These are phyloP conservation scores for Spongiforma sp. DNA, from an alignment of 1,284 basidiomycete species.

Conservation along the genomic window DNA sequence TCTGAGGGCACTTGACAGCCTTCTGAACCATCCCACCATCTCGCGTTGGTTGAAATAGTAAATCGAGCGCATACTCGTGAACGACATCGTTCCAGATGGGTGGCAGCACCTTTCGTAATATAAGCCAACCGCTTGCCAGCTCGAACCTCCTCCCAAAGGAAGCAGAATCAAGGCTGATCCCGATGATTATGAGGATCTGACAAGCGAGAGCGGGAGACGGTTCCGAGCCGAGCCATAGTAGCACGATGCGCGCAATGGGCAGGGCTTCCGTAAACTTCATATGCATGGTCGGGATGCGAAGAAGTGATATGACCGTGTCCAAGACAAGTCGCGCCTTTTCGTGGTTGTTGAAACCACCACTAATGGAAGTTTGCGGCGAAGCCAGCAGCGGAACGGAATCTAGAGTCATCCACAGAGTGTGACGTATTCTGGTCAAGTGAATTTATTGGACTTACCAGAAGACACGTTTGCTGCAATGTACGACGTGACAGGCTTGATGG, in stretches of 20 bases:
- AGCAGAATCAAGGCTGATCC: conserved; percentile 57
- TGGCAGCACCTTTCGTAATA: conserved; percentile 69
- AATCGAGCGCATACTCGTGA: conserved; percentile 67
- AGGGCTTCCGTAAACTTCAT: conserved; percentile 69
- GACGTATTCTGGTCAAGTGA: neutral
- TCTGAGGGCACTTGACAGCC: conserved; percentile 41
- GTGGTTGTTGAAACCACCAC: conserved; percentile 9
- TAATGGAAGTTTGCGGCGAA: conserved; percentile 58
- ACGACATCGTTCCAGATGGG: conserved; percentile 67
- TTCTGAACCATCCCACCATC: conserved; percentile 6
- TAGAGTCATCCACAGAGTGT: conserved; percentile 6
- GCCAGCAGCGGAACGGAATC: conserved; percentile 10
- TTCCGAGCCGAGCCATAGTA: conserved; percentile 74
- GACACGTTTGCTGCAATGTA: conserved; percentile 87
- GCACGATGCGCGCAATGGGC: conserved; percentile 73
- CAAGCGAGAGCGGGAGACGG: conserved; percentile 64
- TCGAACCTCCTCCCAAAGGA: conserved; percentile 78
- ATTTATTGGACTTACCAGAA: conserved; percentile 52
- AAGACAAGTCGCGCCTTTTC: conserved; percentile 69
- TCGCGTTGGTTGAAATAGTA: conserved; percentile 57
- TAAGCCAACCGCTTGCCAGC: conserved; percentile 75
- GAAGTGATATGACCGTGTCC: conserved; percentile 58
- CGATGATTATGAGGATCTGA: conserved; percentile 64
- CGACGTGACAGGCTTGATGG: conserved; percentile 85
- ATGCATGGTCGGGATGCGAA: conserved; percentile 59